phyloP scores from a whole-genome alignment of 2,329 filamentous ascomycete species.

The Lasiodiplodia sp. region DNA sequence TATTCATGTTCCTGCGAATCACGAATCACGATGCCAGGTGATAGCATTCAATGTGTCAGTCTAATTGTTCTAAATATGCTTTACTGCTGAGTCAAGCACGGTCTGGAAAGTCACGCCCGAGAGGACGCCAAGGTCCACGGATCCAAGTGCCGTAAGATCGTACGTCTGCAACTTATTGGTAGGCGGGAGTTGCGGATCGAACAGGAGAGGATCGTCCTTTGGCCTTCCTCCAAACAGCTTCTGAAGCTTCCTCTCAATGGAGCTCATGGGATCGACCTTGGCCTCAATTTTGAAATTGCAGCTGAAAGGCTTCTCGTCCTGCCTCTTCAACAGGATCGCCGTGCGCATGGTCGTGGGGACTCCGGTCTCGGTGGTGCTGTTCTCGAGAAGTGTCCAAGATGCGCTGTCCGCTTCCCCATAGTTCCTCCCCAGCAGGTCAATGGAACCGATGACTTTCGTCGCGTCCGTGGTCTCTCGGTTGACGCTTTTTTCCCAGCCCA shows the following conservation, averaged over 20 bases:
- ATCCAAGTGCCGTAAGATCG: not conserved
- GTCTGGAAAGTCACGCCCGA: slow-evolving; percentile 6
- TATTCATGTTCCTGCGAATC: not conserved
- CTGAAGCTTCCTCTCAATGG: slow-evolving; percentile 29
- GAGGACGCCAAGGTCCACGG: not conserved
- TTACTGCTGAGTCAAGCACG: not conserved
- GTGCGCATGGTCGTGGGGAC: slow-evolving; percentile 35
- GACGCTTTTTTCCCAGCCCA: slow-evolving; percentile 6
- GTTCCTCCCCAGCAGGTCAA: slow-evolving; percentile 33
- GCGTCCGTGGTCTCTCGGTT: not conserved
- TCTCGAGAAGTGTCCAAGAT: slow-evolving; percentile 40
- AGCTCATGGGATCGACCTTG: slow-evolving; percentile 36
- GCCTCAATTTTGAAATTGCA: slow-evolving; percentile 40
- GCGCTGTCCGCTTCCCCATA: slow-evolving; percentile 34
- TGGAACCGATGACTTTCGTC: slow-evolving; percentile 34
- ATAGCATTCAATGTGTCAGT: not conserved
- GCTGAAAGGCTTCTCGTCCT: slow-evolving; percentile 38
- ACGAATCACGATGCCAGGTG: not conserved
- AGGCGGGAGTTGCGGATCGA: slow-evolving; percentile 29
- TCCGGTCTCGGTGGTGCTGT: slow-evolving; percentile 35
- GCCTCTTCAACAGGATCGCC: slow-evolving; percentile 37
- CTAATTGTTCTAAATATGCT: not conserved
- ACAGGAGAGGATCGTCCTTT: slow-evolving; percentile 31
- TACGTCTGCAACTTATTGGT: slow-evolving; percentile 8
- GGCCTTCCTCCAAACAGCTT: slow-evolving; percentile 36